A percentile compares a stretch with the other conserved stretches of the same genome.
These are phyloP conservation scores for Thyridium curvatum DNA, from an alignment of 2,329 filamentous ascomycete species.

Conservation along the genomic window DNA sequence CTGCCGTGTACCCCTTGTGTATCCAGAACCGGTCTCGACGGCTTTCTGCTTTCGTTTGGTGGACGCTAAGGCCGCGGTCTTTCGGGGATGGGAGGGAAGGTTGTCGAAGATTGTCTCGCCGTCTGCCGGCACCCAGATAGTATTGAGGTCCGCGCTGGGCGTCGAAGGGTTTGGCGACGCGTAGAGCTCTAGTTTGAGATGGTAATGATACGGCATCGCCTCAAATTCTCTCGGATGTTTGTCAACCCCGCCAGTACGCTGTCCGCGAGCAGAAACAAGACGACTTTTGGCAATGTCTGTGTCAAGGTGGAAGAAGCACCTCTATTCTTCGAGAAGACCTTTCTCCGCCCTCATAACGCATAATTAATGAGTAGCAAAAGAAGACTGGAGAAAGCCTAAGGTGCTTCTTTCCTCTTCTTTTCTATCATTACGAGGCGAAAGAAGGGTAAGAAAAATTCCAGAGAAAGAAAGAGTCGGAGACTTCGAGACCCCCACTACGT, in stretches of 20 bases:
- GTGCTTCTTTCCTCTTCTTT: no score
- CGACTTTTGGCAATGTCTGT: no score
- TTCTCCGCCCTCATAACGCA: no score
- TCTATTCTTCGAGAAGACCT: neutral
- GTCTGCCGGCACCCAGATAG: constrained; percentile 44
- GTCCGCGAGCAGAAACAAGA: no score
- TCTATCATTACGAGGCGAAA: no score
- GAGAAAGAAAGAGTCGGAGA: no score
- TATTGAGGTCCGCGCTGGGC: constrained; percentile 5
- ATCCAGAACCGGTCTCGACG: constrained; percentile 1
- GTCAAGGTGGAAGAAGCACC: constrained; percentile 1
- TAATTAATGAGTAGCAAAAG: neutral
- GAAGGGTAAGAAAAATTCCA: no score
- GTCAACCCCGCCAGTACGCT: no score
- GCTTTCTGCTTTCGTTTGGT: neutral
- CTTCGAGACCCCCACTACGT: no score
- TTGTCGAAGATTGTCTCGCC: constrained; percentile 48
- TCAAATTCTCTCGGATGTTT: constrained; percentile 4
- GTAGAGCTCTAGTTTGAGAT: constrained; percentile 62
- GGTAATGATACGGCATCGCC: constrained; percentile 58
- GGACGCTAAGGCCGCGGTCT: neutral
- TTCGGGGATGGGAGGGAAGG: constrained; percentile 42
- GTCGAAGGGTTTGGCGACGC: constrained; percentile 31
- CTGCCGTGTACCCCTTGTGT: constrained; percentile 2
- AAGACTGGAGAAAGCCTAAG: neutral